Evolutionary conservation across 2,329 filamentous ascomycete species (phyloP).

Genomic region (Drechslerella coelobrocha): DNA sequence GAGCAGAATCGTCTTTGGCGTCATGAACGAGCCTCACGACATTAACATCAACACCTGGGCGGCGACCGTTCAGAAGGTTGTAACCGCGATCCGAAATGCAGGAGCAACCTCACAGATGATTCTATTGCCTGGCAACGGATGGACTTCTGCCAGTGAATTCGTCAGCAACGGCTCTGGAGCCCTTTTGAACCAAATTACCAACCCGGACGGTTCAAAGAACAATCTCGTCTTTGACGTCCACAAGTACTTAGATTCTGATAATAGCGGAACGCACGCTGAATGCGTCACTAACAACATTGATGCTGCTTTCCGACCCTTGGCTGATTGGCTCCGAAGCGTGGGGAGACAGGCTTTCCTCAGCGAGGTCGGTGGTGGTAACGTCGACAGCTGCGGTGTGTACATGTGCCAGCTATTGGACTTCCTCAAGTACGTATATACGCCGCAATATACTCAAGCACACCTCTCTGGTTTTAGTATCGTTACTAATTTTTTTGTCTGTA

Average conservation of each 20-base stretch:
- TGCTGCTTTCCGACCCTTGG: slow-evolving; percentile 61
- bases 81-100: slow-evolving; percentile 70
- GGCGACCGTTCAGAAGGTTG: slow-evolving; percentile 67
- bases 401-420: slow-evolving; percentile 57
- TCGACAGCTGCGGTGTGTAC: slow-evolving; percentile 56
- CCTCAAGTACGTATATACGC: slow-evolving; percentile 54
- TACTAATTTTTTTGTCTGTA: slow-evolving; percentile 1
- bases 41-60: slow-evolving; percentile 67
- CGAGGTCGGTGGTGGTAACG: slow-evolving; percentile 62
- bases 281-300: slow-evolving; percentile 65
- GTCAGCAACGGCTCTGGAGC: slow-evolving; percentile 63
- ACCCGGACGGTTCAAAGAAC: slow-evolving; percentile 66
- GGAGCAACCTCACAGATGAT: slow-evolving; percentile 71
- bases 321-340: slow-evolving; percentile 61
- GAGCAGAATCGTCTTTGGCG: slow-evolving; percentile 67
- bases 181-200: slow-evolving; percentile 64
- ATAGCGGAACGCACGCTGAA: slow-evolving; percentile 63
- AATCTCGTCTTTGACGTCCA: slow-evolving; percentile 68
- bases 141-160: slow-evolving; percentile 63
- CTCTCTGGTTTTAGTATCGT: background rate
- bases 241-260: slow-evolving; percentile 68
- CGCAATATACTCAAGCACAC: background rate
- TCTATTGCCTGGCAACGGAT: slow-evolving; percentile 70
- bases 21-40: slow-evolving; percentile 75
- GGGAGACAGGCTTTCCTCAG: slow-evolving; percentile 63